Evolutionary conservation across 805 yeast species (phyloP).

Genomic region (Lipomyces kockii): DNA sequence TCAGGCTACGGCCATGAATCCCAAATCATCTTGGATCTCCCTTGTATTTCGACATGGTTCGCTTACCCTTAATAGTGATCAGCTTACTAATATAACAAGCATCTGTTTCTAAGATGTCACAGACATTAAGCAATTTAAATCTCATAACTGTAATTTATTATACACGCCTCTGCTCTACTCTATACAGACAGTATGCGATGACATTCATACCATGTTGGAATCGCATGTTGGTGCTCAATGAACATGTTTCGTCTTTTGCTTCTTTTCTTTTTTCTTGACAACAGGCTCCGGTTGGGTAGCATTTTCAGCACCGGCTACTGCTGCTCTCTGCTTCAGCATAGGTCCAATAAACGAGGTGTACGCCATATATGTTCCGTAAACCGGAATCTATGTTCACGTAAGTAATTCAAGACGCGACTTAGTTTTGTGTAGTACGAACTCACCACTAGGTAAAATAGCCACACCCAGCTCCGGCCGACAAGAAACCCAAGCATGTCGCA

Average conservation of each 20-base stretch:
- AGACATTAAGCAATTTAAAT: neutral
- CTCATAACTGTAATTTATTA: neutral
- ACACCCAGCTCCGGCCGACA: constrained; percentile 62
- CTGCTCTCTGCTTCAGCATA: constrained; percentile 24
- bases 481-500: constrained; percentile 59
- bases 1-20: neutral
- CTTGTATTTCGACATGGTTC: constrained; percentile 1
- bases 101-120: neutral
- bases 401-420: neutral
- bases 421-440: constrained; percentile 18
- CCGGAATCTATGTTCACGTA: constrained; percentile 22
- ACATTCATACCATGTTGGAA: neutral
- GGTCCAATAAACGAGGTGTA: constrained; percentile 33
- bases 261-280: constrained; percentile 10
- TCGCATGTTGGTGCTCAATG: constrained; percentile 5
- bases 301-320: constrained; percentile 6
- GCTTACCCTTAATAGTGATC: neutral
- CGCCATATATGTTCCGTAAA: constrained; percentile 27
- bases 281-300: neutral
- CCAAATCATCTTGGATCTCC: neutral
- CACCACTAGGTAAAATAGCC: constrained; percentile 56
- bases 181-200: neutral
- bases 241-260: constrained; percentile 25
- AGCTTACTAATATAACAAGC: constrained; percentile 2
- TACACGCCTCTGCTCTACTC: neutral